A percentile compares a stretch with the other conserved stretches of the same genome.
Evolutionary conservation across 495 filamentous ascomycete species (phyloP).

Genomic region (Podospora australis): DNA sequence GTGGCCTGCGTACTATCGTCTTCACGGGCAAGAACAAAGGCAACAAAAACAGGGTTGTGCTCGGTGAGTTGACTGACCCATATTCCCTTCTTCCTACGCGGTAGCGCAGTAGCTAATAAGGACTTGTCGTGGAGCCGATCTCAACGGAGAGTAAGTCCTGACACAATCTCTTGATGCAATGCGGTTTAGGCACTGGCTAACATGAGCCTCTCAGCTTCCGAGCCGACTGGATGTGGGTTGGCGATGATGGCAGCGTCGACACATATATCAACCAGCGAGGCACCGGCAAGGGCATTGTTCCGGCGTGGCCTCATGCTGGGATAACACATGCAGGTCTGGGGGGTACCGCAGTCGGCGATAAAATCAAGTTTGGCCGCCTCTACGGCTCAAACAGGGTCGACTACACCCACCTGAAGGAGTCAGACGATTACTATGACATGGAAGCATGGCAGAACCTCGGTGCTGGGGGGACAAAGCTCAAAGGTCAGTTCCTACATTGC

Average conservation of each 20-base stretch:
- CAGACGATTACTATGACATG: background rate
- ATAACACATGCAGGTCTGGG: background rate
- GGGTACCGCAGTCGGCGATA: background rate
- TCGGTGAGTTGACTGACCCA: too few relatives aligned
- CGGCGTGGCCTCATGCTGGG: background rate
- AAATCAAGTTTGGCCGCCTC: background rate
- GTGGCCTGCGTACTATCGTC: background rate
- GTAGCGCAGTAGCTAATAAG: too few relatives aligned
- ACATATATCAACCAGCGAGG: conserved; percentile 8
- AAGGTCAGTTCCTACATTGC: too few relatives aligned
- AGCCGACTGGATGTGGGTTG: conserved; percentile 3
- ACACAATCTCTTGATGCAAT: background rate
- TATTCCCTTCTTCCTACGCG: too few relatives aligned
- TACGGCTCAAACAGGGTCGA: background rate
- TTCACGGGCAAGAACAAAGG: too few relatives aligned
- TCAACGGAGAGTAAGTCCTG: background rate
- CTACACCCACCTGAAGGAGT: background rate
- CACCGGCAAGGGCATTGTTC: background rate
- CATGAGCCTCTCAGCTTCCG: conserved; percentile 1
- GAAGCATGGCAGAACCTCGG: background rate
- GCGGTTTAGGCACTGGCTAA: background rate
- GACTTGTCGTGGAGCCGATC: too few relatives aligned
- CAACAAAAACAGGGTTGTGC: background rate
- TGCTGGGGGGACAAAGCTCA: background rate
- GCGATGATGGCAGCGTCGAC: background rate